A percentile compares a stretch with the other conserved stretches of the same genome.
phyloP scores from a whole-genome alignment of 1,284 basidiomycete species.

The Moesziomyces sp. region DNA sequence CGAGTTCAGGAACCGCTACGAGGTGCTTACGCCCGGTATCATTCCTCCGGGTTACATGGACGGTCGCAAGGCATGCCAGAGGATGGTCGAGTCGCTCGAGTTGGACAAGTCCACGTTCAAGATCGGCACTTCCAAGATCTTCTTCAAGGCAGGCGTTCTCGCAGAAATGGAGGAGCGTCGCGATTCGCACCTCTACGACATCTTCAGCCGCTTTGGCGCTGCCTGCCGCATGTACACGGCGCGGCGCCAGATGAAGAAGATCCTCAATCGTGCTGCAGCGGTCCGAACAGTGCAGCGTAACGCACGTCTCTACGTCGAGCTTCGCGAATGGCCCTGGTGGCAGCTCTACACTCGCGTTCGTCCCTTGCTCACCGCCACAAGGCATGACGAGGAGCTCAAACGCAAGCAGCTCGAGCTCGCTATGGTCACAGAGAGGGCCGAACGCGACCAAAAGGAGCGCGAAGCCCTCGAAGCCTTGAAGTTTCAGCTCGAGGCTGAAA shows the following conservation, averaged over 20 bases:
- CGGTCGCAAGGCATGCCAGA: constrained; percentile 88
- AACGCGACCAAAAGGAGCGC: constrained; percentile 62
- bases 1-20: constrained; percentile 97
- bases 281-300: constrained; percentile 93
- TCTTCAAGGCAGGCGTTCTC: constrained; percentile 98
- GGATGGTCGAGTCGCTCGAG: constrained; percentile 91
- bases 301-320: constrained; percentile 82
- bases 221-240: constrained; percentile 85
- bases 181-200: constrained; percentile 84
- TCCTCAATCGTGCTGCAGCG: constrained; percentile 90
- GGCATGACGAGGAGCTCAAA: constrained; percentile 90
- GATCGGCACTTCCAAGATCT: constrained; percentile 96
- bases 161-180: constrained; percentile 96
- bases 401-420: constrained; percentile 87
- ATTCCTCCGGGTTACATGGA: constrained; percentile 96
- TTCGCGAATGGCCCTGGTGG: constrained; percentile 99
- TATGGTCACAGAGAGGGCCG: constrained; percentile 69
- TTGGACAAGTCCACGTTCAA: constrained; percentile 86
- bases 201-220: constrained; percentile 90
- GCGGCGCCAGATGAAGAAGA: constrained; percentile 90
- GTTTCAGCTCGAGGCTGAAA: constrained; percentile 55
- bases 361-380: constrained; percentile 89
- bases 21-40: constrained; percentile 91
- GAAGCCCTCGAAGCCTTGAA: constrained; percentile 59
- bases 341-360: constrained; percentile 92